These are phyloP conservation scores for Citrus glauca DNA, from an alignment of 345 rosid genomes.

Conservation along the genomic window DNA sequence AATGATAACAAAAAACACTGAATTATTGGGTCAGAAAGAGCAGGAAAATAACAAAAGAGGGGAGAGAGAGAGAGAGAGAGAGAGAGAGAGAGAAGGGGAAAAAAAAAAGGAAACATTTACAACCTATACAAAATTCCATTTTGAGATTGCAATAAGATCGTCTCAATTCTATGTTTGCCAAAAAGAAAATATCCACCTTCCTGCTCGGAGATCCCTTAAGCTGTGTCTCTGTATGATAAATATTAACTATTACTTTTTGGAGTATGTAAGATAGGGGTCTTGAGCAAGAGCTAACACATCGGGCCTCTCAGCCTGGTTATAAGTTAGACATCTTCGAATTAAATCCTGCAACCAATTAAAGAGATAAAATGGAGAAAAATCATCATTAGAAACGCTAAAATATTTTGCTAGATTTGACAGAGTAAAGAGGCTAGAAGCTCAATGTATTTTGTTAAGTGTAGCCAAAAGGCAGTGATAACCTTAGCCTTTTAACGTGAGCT, in stretches of 20 bases:
- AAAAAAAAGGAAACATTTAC: slow-evolving; percentile 24
- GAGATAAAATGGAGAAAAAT: background rate
- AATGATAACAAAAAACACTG: background rate
- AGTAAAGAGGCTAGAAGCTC: background rate
- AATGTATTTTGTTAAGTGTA: background rate
- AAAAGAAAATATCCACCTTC: slow-evolving; percentile 17
- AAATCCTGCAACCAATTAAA: slow-evolving; percentile 57
- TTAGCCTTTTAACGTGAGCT: background rate
- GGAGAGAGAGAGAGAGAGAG: background rate
- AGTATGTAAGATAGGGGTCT: slow-evolving; percentile 76
- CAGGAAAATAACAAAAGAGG: background rate
- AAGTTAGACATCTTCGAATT: slow-evolving; percentile 86
- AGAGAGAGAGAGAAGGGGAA: background rate
- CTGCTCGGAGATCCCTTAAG: slow-evolving; percentile 11
- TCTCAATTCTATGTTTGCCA: background rate
- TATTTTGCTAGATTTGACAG: background rate
- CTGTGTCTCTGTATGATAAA: slow-evolving; percentile 17
- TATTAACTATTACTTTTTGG: slow-evolving; percentile 43
- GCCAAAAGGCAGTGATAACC: background rate
- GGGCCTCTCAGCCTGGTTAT: slow-evolving; percentile 86
- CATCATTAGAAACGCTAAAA: background rate
- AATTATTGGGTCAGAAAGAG: background rate
- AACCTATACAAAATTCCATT: slow-evolving; percentile 45
- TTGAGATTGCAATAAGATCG: slow-evolving; percentile 9
- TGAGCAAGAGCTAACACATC: slow-evolving; percentile 84